Percentiles rank a stretch among this genome's conserved stretches.
phyloP scores from a whole-genome alignment of 129 eudicot genomes.

The Flaveria bidentis region DNA sequence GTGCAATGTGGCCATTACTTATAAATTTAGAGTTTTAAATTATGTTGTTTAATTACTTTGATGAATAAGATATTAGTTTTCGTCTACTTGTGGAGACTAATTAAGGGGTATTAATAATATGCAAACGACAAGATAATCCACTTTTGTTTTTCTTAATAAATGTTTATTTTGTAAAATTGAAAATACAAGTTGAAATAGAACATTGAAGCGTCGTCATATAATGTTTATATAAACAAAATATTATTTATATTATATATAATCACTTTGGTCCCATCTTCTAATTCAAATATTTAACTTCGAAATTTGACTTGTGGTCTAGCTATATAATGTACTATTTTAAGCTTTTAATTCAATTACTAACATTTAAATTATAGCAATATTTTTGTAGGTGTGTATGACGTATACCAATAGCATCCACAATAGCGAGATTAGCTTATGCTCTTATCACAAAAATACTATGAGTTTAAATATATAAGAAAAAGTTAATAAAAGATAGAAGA shows the following conservation, averaged over 20 bases:
- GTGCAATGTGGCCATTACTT: neutral
- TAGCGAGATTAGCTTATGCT: too few relatives aligned
- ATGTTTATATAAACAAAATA: neutral
- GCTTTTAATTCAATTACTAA: neutral
- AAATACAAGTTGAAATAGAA: neutral
- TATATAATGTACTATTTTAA: neutral
- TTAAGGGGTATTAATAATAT: neutral
- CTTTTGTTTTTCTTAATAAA: neutral
- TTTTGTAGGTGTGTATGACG: too few relatives aligned
- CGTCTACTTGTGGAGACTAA: neutral
- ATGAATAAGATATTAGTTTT: neutral
- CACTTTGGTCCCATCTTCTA: neutral
- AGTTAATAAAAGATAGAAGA: too few relatives aligned
- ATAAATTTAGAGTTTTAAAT: neutral
- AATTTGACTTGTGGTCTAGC: neutral
- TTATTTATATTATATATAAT: too few relatives aligned
- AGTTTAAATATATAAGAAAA: too few relatives aligned
- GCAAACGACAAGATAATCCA: neutral
- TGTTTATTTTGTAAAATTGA: neutral
- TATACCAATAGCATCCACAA: too few relatives aligned
- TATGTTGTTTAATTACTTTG: neutral
- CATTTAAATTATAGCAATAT: neutral
- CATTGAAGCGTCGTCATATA: neutral
- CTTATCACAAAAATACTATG: too few relatives aligned
- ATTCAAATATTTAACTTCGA: neutral